Base-by-base conservation (phyloP, 1,284 basidiomycete species). In the Cutaneotrichosporon cutaneum region DNA sequence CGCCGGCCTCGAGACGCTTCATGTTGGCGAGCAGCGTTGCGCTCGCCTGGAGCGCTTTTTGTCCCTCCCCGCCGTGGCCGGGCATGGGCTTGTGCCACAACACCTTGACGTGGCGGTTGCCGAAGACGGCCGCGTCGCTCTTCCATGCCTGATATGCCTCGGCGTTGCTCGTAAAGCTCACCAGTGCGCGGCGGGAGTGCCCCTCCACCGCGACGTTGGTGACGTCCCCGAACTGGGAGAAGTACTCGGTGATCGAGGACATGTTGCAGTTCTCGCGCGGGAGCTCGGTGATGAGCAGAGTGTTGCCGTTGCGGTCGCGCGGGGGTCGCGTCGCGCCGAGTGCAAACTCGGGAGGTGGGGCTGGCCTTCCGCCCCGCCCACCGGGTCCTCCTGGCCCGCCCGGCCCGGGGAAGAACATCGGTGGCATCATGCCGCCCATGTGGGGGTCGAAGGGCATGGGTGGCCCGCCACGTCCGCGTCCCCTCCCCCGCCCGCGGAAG, bases 251-350 rank as follows among this genome's bases (percentile, higher is more conserved):
- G 61, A 98, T 88, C 16, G 86, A 82, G 53, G 88, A 88, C 30
- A 94, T 83, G 39, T 86, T 86, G 52, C 95, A 83, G 70, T 89
- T 87, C 63, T 92, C 88, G 52, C 86, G 85, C 0, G 94, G 94
- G 59, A 97, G 93, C 81, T 95, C 94, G 79, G 95, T 93, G 58
- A 98, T 88, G 22, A 96, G 90, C 30, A 97, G 83, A 0, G 94
- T 95, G 73, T 90, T 92, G 74, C 89, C 87, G 63, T 85, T 86
- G 51, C 88, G 84, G 58, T 77, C 75, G 10, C 68, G 60, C n/a
- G 78, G 78, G 2, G 78, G 77, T 32, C 68, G 70, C 52, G 63
- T 71, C 2, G 70, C 39, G 30, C 64, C 64, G 11, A 54, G 60
- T 13, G 54, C 39, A 47, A 66, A 58, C 53, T 60, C 52, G 27